Conservation (phyloP, 192 early-diverging fungal species). For the Pilobolus umbonatus region DNA sequence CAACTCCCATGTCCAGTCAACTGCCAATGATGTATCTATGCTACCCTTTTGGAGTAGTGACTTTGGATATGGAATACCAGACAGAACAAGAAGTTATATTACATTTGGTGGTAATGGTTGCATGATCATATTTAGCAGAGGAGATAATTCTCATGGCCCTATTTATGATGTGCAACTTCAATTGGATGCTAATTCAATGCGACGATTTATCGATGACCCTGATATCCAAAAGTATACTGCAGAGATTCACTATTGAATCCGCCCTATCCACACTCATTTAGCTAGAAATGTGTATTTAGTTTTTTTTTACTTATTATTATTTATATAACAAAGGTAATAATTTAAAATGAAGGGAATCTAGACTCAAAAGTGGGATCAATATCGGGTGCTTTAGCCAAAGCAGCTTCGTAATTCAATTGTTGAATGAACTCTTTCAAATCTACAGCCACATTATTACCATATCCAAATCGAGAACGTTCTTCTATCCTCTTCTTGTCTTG, state of each 20-base stretch:
- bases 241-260: conserved; percentile 7
- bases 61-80: conserved; percentile 24
- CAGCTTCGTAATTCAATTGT: conserved; percentile 17
- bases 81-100: conserved; percentile 27
- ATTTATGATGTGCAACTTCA: conserved; percentile 27
- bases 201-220: conserved; percentile 23
- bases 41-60: conserved; percentile 24
- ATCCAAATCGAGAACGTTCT: conserved; percentile 30
- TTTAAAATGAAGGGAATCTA: conserved; percentile 30
- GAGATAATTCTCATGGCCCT: not conserved
- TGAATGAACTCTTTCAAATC: conserved; percentile 31
- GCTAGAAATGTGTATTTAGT: no score
- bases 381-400: conserved; percentile 25
- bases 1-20: conserved; percentile 11
- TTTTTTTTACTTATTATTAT: no score
- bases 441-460: conserved; percentile 17
- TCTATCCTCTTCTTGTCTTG: conserved; percentile 30
- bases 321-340: not conserved
- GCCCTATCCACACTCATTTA: no score
- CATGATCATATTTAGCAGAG: conserved; percentile 23
- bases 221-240: conserved; percentile 20
- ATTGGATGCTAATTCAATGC: conserved; percentile 27
- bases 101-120: conserved; percentile 30
- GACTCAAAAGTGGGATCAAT: conserved; percentile 34
- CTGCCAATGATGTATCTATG: conserved; percentile 17